Evolutionary conservation across 768 basidiomycete genomes (phyloP).

Genomic region (Podaxis rugospora): DNA sequence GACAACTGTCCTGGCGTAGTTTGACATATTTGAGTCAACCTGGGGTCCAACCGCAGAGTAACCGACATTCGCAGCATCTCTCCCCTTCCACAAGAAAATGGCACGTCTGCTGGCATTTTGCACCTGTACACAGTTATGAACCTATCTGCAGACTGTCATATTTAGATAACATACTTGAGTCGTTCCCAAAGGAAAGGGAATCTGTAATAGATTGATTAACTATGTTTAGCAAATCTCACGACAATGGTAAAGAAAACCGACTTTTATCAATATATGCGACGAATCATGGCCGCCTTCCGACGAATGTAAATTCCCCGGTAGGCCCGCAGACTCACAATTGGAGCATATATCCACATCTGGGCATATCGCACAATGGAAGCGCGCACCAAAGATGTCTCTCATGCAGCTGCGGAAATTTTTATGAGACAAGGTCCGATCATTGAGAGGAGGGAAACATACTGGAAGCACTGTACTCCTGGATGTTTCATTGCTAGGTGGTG

Average conservation of each 20-base stretch:
- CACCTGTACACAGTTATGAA: constrained; percentile 25
- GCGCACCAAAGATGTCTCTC: constrained; percentile 86
- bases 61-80: constrained; percentile 65
- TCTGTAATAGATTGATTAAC: constrained; percentile 38
- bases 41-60: constrained; percentile 41
- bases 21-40: constrained; percentile 54
- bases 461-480: constrained; percentile 78
- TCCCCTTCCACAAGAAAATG: constrained; percentile 67
- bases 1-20: constrained; percentile 67
- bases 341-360: constrained; percentile 81
- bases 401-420: constrained; percentile 55
- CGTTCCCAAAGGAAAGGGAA: constrained; percentile 77
- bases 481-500: constrained; percentile 60
- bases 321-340: constrained; percentile 82
- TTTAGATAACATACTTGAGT: constrained; percentile 47
- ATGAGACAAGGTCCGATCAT: not conserved
- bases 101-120: constrained; percentile 74
- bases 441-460: constrained; percentile 47
- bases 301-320: constrained; percentile 79
- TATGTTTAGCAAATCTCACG: not conserved
- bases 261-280: constrained; percentile 94
- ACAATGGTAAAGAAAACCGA: constrained; percentile 20
- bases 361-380: constrained; percentile 91
- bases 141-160: not conserved
- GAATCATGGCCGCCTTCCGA: constrained; percentile 75